Percentiles rank a stretch among this genome's conserved stretches.
Evolutionary conservation across 768 basidiomycete genomes (phyloP).

Genomic region (Mycena rosella): DNA sequence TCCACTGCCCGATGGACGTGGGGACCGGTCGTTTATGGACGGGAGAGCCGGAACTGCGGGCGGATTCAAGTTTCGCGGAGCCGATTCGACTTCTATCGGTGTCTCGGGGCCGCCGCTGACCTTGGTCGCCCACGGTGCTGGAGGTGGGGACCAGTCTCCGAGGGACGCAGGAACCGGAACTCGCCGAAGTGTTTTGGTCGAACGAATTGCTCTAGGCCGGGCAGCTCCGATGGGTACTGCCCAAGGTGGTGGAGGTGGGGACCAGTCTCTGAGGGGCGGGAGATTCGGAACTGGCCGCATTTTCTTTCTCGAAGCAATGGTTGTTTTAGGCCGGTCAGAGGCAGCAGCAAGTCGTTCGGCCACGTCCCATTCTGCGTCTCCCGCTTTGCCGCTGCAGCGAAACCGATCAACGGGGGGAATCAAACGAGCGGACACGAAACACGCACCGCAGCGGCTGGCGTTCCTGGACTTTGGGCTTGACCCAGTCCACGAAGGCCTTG

Average conservation of each 20-base stretch:
- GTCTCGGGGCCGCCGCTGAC: too few species aligned
- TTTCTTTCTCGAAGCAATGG: too few species aligned
- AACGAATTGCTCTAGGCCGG: neutral
- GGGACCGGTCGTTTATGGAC: conserved; percentile 5
- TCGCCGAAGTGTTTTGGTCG: too few species aligned
- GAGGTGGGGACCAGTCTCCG: too few species aligned
- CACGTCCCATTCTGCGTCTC: neutral
- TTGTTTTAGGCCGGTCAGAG: neutral
- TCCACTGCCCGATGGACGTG: too few species aligned
- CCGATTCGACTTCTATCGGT: too few species aligned
- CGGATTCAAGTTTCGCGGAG: too few species aligned
- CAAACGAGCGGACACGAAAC: neutral
- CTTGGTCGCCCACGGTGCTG: too few species aligned
- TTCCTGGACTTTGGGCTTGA: neutral
- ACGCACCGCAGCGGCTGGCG: neutral
- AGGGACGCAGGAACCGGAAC: too few species aligned
- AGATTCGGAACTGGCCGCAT: neutral
- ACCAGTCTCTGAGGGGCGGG: too few species aligned
- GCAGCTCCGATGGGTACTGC: too few species aligned
- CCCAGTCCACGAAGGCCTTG: conserved; percentile 10
- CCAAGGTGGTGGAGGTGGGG: too few species aligned
- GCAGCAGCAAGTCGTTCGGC: neutral
- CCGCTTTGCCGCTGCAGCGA: neutral
- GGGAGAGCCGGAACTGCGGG: conserved; percentile 9
- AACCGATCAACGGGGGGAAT: neutral